Base-by-base conservation (phyloP, 768 basidiomycete genomes). In the Pisolithus orientalis region DNA sequence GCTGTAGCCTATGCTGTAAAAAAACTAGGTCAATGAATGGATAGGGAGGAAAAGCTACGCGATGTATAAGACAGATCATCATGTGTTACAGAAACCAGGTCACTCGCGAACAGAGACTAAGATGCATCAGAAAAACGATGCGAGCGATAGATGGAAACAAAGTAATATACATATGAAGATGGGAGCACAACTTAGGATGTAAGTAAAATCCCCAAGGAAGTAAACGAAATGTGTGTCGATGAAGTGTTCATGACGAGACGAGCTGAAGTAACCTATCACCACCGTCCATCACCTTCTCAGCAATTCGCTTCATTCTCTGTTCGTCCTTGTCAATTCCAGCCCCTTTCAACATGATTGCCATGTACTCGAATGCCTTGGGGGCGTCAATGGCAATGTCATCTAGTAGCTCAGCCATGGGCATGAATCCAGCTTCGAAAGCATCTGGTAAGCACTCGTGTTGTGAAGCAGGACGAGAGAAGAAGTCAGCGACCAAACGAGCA, bases 331-430 rank as follows among this genome's bases (percentile, higher is more conserved):
- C 70, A 46, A 94, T 69, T 27, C 75, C 76, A n/a, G 85, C 80
- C 32, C 82, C 84, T 65, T 79, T 83, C 52, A 95, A 69, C 72
- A 95, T 81, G 53, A 80, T 72, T 10, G 83, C 89, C 66, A 91
- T 83, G 53, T 84, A 80, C 42, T 77, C 67, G 72, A 87, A 85
- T 0, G 93, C 95, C 62, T 85, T 85, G 9, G 95, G 94, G 44
- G 87, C 89, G 65, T 98, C 94, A 59, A 93, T 85, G 29, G 87
- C 84, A 52, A 94, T 80, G 63, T 97, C 94, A 61, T 93, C 91
- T 60, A 98, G 76, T 52, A 84, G 70, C 68, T 92, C 90, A 29
- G 85, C 82, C 47, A 82, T 75, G 0, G 79, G 75, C 44, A 64
- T 63, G 66, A 95, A 83, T 13, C 91, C 90, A 53, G 84, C 78